Conservation (phyloP, 768 basidiomycete genomes). For the Mycena pura region DNA sequence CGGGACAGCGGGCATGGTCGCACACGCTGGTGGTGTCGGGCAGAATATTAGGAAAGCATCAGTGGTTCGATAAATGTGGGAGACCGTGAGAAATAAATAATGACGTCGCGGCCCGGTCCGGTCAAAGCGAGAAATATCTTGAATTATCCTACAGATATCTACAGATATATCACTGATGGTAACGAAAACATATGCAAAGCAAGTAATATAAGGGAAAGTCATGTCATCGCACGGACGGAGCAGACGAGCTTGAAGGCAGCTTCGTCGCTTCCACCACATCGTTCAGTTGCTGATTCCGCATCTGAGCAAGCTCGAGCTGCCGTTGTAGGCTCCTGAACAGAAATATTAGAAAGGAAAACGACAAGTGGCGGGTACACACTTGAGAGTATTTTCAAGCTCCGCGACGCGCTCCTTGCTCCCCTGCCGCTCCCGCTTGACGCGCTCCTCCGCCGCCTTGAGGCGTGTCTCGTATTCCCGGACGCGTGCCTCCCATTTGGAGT, state of each 20-base stretch:
- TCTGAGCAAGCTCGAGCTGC: conserved; percentile 81
- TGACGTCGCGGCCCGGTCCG: too few relatives aligned
- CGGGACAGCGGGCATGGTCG: conserved; percentile 67
- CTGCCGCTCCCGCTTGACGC: conserved; percentile 91
- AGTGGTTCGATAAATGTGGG: too few relatives aligned
- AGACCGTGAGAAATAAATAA: too few relatives aligned
- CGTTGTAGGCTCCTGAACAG: conserved; percentile 69
- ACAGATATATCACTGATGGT: too few relatives aligned
- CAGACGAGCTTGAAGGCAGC: conserved; percentile 29
- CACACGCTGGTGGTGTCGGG: too few relatives aligned
- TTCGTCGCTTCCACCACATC: conserved; percentile 58
- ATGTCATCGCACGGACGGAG: conserved; percentile 25
- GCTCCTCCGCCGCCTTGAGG: conserved; percentile 85
- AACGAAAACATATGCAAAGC: conserved; percentile 20
- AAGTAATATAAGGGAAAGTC: not conserved
- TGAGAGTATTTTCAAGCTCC: conserved; percentile 76
- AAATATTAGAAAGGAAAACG: conserved; percentile 2
- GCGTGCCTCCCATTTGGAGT: conserved; percentile 93
- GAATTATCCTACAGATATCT: too few relatives aligned
- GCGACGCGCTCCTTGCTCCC: conserved; percentile 86
- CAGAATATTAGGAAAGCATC: too few relatives aligned
- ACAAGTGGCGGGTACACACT: conserved; percentile 49
- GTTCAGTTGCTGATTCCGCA: conserved; percentile 66
- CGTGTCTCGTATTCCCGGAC: conserved; percentile 90
- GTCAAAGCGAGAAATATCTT: too few relatives aligned